Evolutionary conservation across 768 basidiomycete genomes (phyloP).

Genomic region (Mycena vitilis): DNA sequence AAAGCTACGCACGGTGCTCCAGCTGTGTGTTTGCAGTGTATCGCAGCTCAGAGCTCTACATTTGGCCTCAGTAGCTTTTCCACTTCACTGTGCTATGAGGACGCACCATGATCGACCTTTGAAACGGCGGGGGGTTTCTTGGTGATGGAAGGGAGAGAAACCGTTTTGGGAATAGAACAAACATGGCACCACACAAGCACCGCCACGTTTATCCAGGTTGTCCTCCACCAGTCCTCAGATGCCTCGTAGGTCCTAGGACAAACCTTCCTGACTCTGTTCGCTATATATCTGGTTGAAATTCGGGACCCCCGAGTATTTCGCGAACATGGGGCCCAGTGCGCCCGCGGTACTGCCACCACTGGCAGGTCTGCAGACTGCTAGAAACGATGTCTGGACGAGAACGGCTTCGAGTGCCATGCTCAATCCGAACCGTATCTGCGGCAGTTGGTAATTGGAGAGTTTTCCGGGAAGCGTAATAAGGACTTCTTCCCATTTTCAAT

Average conservation of each 20-base stretch:
- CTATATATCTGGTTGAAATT: conserved; percentile 54
- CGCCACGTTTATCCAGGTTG: conserved; percentile 37
- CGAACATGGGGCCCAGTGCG: conserved; percentile 99
- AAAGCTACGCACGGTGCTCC: conserved; percentile 81
- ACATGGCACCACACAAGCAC: neutral
- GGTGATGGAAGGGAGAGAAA: too few relatives aligned
- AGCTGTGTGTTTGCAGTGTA: conserved; percentile 97
- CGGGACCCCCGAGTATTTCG: conserved; percentile 89
- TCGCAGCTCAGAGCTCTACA: conserved; percentile 88
- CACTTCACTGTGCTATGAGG: too few relatives aligned
- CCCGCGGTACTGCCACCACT: conserved; percentile 97
- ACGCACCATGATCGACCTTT: too few relatives aligned
- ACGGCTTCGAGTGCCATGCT: conserved; percentile 97
- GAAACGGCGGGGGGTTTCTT: too few relatives aligned
- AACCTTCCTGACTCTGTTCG: neutral
- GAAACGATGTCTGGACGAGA: conserved; percentile 43
- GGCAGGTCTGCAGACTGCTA: conserved; percentile 96
- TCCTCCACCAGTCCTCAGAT: too few relatives aligned
- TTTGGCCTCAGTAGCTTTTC: neutral
- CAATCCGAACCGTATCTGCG: conserved; percentile 91
- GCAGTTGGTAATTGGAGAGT: conserved; percentile 97
- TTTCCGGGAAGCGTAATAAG: conserved; percentile 91
- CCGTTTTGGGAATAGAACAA: too few relatives aligned
- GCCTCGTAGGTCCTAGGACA: too few relatives aligned
- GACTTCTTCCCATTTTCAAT: conserved; percentile 93